phyloP scores from a whole-genome alignment of 169 alveolate species.

The Babesia sp. region DNA sequence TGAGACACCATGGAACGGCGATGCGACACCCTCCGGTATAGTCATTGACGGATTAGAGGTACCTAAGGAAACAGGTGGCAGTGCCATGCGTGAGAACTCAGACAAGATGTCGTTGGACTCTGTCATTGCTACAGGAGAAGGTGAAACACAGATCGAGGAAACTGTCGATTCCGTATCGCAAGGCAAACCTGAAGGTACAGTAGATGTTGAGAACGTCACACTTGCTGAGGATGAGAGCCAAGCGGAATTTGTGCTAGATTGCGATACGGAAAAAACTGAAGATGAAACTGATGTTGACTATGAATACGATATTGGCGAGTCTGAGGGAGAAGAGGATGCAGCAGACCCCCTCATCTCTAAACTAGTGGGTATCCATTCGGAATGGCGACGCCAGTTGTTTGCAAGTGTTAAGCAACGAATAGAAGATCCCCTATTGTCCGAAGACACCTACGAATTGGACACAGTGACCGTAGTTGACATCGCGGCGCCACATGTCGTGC shows the following conservation, averaged over 20 bases:
- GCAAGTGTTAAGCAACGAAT: not conserved
- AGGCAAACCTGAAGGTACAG: not conserved
- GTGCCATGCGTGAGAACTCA: not conserved
- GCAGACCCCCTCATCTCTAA: constrained; percentile 2
- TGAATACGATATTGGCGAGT: not conserved
- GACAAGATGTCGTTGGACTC: not conserved
- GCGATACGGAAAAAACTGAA: not conserved
- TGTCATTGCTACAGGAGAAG: not conserved
- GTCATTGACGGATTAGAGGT: not conserved
- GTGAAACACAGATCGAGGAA: not conserved
- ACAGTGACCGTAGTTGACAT: constrained; percentile 5
- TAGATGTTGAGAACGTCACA: not conserved
- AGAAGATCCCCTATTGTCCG: not conserved
- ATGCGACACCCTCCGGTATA: not conserved
- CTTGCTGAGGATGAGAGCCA: not conserved
- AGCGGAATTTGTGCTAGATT: not conserved
- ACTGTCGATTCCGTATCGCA: not conserved
- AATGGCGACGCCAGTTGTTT: not conserved
- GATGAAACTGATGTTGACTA: not conserved
- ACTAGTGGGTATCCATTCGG: not conserved
- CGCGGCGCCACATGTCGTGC: constrained; percentile 1
- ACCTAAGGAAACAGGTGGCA: not conserved
- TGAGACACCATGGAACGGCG: constrained; percentile 7
- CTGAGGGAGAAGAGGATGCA: not conserved
- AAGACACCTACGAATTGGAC: not conserved